Base-by-base conservation (phyloP, 495 filamentous ascomycete species). In the Tuber calosporum region DNA sequence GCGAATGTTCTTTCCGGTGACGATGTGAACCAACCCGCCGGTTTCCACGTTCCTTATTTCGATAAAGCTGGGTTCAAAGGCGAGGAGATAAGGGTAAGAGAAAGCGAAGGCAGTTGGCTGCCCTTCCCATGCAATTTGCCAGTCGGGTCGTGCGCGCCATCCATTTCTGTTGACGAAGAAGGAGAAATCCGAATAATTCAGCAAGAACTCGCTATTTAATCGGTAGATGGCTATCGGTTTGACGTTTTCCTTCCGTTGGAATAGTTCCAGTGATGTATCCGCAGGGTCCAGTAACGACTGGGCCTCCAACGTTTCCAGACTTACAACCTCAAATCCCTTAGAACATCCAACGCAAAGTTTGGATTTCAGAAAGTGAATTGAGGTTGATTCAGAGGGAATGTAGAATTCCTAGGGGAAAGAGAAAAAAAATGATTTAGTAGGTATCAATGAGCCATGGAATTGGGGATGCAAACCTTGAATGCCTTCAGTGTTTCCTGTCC, bases 101-200 rank as follows among this genome's bases (percentile, higher is more conserved):
- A 98, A 87, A 0, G 96, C 95, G 82, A 99, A 99, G 58, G 90
- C 87, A 77, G 90, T 89, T 69, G 96, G 96, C 66, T 87, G 91
- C 69, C 96, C 96, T 84, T 99, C 96, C 96, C 96, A 99, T 40
- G 92, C 91, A 79, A 99, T 96, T 74, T 89, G 90, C 96, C 96
- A 99, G 81, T 99, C 96, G 26, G 93, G 91, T 75, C 93, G 87
- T 43, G 94, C 93, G 70, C 96, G 88, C 96, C 96, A 99, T 38
- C 96, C 96, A 82, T 99, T 97, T 70, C 95, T 88, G 83, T 99
- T 98, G 79, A 99, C 95, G 80, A 97, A 99, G 87, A 99, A 98
- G 30, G 92, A 96, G 82, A 97, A 98, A 79, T 99, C 96, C 34
- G 92, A 93, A 83, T 99, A 99, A 82, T 97, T 97, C 71, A 99